Conservation (phyloP, 2,329 filamentous ascomycete species). For the Onygena corvina region DNA sequence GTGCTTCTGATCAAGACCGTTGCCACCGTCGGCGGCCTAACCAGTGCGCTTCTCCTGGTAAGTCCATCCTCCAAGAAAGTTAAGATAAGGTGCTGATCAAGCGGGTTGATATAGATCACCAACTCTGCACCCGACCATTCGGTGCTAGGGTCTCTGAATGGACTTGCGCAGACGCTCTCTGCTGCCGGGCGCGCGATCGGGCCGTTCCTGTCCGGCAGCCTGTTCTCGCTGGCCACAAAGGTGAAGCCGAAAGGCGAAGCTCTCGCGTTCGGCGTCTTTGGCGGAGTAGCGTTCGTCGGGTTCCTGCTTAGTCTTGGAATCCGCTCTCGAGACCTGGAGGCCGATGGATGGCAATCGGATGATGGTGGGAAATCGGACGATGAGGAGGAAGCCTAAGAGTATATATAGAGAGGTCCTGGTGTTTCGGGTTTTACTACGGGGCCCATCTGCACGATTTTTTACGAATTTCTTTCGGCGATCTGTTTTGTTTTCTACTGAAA, state of each 20-base stretch:
- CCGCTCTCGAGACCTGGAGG: slow-evolving; percentile 48
- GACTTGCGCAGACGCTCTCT: slow-evolving; percentile 83
- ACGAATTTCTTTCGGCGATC: slow-evolving; percentile 1
- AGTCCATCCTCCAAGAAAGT: slow-evolving; percentile 24
- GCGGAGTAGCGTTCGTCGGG: slow-evolving; percentile 65
- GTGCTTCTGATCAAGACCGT: slow-evolving; percentile 82
- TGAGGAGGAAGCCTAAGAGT: slow-evolving; percentile 20
- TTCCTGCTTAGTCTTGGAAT: slow-evolving; percentile 73
- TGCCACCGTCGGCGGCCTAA: slow-evolving; percentile 76
- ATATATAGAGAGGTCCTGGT: not conserved
- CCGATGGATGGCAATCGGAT: slow-evolving; percentile 41
- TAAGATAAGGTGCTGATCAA: not conserved
- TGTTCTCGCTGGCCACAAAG: slow-evolving; percentile 68
- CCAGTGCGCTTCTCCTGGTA: slow-evolving; percentile 77
- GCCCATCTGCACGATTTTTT: not conserved
- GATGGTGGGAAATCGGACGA: slow-evolving; percentile 37
- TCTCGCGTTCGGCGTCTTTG: slow-evolving; percentile 78
- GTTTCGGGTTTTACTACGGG: not conserved
- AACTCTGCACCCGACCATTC: slow-evolving; percentile 81
- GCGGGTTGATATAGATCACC: slow-evolving; percentile 54
- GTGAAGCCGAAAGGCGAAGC: slow-evolving; percentile 71
- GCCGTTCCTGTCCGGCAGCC: slow-evolving; percentile 71
- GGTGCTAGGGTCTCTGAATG: slow-evolving; percentile 80
- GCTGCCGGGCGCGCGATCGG: slow-evolving; percentile 80
- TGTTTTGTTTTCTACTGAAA: not conserved